Conservation (phyloP, 495 filamentous ascomycete genomes). For the Wilcoxina mikolae region DNA sequence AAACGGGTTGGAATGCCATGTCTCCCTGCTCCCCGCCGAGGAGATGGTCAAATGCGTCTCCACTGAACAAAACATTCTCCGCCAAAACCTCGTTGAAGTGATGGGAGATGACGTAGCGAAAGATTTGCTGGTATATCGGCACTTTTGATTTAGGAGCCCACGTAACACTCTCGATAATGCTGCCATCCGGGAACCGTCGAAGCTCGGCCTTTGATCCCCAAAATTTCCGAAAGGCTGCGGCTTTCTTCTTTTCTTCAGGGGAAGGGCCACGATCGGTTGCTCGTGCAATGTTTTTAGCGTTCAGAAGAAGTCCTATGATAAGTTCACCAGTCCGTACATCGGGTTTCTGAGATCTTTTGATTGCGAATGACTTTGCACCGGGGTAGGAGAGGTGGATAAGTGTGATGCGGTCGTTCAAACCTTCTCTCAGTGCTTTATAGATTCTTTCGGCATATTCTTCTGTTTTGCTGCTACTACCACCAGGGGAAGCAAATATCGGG, state of each 20-base stretch:
- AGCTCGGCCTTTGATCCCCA: constrained; percentile 65
- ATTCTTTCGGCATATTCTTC: constrained; percentile 31
- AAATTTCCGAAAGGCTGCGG: constrained; percentile 53
- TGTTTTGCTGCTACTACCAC: neutral
- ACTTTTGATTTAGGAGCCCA: constrained; percentile 53
- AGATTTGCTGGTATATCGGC: constrained; percentile 62
- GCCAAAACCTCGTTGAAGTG: constrained; percentile 44
- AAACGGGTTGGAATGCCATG: constrained; percentile 41
- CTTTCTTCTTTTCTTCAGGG: constrained; percentile 59
- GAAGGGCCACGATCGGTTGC: constrained; percentile 73
- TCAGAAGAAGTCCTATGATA: constrained; percentile 52
- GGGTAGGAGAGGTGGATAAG: constrained; percentile 44
- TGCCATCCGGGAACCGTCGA: constrained; percentile 58
- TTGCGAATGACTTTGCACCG: constrained; percentile 15
- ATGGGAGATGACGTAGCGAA: constrained; percentile 51
- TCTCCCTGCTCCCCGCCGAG: constrained; percentile 35
- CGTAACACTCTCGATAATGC: constrained; percentile 62
- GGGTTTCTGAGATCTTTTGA: constrained; percentile 23
- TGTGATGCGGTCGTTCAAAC: constrained; percentile 58
- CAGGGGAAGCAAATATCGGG: neutral
- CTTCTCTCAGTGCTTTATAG: constrained; percentile 48
- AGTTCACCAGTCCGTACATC: constrained; percentile 28
- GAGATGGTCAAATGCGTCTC: constrained; percentile 45
- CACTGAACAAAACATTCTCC: constrained; percentile 42
- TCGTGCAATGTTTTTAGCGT: constrained; percentile 53